phyloP scores from a whole-genome alignment of 805 yeast species.

The Barnettozyma sucrosica region DNA sequence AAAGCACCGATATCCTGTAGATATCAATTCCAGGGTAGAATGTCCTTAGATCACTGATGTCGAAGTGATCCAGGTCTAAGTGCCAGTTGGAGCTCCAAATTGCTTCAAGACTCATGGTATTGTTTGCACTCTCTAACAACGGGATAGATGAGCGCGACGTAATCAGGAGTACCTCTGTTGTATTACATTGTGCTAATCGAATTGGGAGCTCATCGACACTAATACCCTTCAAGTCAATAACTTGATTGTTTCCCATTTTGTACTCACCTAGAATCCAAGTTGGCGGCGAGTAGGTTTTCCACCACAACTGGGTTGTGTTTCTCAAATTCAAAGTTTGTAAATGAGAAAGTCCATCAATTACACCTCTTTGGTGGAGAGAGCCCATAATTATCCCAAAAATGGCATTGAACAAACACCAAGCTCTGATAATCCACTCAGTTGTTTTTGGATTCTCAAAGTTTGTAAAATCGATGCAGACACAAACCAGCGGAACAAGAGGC shows the following conservation, averaged over 20 bases:
- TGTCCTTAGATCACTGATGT: conserved; percentile 38
- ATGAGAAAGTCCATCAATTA: conserved; percentile 56
- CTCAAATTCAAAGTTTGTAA: conserved; percentile 26
- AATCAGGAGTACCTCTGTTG: conserved; percentile 10
- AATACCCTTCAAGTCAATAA: conserved; percentile 45
- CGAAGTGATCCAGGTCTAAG: conserved; percentile 72
- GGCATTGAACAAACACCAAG: conserved; percentile 64
- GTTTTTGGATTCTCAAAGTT: conserved; percentile 18
- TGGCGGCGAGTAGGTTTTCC: conserved; percentile 95
- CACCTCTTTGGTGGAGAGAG: conserved; percentile 83
- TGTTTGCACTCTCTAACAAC: conserved; percentile 13
- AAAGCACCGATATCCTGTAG: conserved; percentile 32
- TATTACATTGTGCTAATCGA: conserved; percentile 18
- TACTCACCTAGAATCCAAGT: conserved; percentile 58
- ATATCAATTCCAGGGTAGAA: conserved; percentile 60
- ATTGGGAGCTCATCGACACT: conserved; percentile 25
- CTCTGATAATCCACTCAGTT: conserved; percentile 19
- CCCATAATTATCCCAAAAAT: conserved; percentile 67
- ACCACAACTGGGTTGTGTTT: conserved; percentile 57
- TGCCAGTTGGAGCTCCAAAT: conserved; percentile 42
- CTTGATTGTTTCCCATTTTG: conserved; percentile 12
- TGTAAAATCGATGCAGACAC: conserved; percentile 49
- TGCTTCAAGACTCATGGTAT: conserved; percentile 13
- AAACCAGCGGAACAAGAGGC: conserved; percentile 70
- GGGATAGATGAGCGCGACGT: conserved; percentile 25